Evolutionary conservation across 2,329 filamentous ascomycete species (phyloP).

Genomic region (Aspergillus chevalieri): DNA sequence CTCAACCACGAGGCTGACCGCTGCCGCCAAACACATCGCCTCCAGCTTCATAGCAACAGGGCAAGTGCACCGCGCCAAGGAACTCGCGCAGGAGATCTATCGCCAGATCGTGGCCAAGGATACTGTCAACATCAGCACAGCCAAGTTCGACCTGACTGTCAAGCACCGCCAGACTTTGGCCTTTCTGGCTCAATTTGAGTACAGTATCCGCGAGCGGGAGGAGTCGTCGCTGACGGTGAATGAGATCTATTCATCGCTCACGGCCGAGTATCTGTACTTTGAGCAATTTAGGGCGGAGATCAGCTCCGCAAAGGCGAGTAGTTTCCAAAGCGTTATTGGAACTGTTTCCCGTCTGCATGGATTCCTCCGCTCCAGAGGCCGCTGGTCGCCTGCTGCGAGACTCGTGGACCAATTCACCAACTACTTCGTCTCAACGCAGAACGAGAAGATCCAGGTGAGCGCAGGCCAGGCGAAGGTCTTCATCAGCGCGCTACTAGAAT

Average conservation of each 20-base stretch:
- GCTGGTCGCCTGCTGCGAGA: slow-evolving; percentile 15
- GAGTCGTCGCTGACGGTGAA: slow-evolving; percentile 27
- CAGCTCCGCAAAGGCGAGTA: slow-evolving; percentile 28
- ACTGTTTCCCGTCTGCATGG: slow-evolving; percentile 30
- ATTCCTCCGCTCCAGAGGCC: slow-evolving; percentile 22
- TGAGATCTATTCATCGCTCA: slow-evolving; percentile 40
- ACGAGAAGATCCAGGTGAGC: slow-evolving; percentile 22
- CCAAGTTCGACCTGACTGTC: slow-evolving; percentile 28
- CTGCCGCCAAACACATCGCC: slow-evolving; percentile 32
- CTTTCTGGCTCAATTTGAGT: slow-evolving; percentile 44
- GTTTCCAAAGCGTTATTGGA: slow-evolving; percentile 31
- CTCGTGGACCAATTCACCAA: slow-evolving; percentile 26
- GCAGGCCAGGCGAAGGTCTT: slow-evolving; percentile 25
- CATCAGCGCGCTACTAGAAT: slow-evolving; percentile 24
- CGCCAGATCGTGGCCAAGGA: slow-evolving; percentile 36
- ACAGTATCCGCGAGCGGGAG: slow-evolving; percentile 26
- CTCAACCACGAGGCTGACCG: slow-evolving; percentile 22
- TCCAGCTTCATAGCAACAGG: slow-evolving; percentile 30
- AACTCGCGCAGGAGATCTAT: slow-evolving; percentile 34
- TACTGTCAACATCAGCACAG: slow-evolving; percentile 18
- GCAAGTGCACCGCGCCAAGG: slow-evolving; percentile 27
- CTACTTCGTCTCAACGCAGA: slow-evolving; percentile 30
- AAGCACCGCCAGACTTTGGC: slow-evolving; percentile 32
- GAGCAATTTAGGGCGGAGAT: slow-evolving; percentile 34
- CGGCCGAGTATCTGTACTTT: slow-evolving; percentile 39